These are phyloP conservation scores for Rhodamnia rubescens DNA, from an alignment of 345 rosid genomes.

Conservation along the genomic window DNA sequence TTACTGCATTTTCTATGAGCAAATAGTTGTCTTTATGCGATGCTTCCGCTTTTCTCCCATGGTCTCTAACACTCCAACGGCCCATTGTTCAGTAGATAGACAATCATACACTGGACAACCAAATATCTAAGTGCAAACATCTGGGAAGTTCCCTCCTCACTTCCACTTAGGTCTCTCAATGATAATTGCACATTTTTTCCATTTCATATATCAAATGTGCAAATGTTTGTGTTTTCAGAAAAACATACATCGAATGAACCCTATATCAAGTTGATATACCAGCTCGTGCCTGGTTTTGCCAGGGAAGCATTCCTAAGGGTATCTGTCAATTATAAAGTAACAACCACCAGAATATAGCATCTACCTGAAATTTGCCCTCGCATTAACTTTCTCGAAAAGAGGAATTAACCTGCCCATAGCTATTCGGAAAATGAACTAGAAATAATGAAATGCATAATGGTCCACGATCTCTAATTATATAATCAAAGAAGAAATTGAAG, in stretches of 20 bases:
- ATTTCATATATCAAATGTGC: not conserved
- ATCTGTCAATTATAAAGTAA: not conserved
- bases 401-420: not conserved
- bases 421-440: not conserved
- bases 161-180: not conserved
- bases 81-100: not conserved
- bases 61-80: not conserved
- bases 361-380: not conserved
- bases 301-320: not conserved
- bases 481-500: not conserved
- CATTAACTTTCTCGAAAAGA: not conserved
- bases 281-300: not conserved
- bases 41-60: not conserved
- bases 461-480: not conserved
- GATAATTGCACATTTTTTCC: not conserved
- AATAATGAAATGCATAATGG: not conserved
- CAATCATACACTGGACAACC: not conserved
- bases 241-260: not conserved
- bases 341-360: not conserved
- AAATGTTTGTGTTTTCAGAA: not conserved
- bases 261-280: not conserved
- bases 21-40: not conserved
- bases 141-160: not conserved
- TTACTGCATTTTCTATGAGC: not conserved
- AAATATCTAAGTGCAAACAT: not conserved